Base-by-base conservation (phyloP, 768 basidiomycete species). In the Lactarius trivialis region DNA sequence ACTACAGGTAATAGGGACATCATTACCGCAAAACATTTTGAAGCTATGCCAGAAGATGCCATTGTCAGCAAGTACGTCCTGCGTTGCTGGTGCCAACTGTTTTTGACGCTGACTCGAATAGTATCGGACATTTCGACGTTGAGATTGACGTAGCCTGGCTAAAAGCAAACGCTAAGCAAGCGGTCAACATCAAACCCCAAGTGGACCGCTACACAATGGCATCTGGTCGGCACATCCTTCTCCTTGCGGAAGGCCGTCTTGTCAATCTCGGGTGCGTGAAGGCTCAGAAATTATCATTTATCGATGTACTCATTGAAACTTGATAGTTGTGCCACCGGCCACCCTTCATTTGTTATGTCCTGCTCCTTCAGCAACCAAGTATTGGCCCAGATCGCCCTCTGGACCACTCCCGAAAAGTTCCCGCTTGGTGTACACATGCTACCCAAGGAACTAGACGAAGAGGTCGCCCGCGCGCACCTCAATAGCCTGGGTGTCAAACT, bases 331-430 rank as follows among this genome's bases (percentile, higher is more conserved):
- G 96, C 93, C 43, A 98, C 96, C 69, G 96, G 96, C 60, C 96
- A 99, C 77, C 96, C 97, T 37, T 98, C 96, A 49, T 98, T 95
- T 77, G 97, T 99, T 78, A 99, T 99, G 97, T 98, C 96, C 19
- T 98, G 95, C 82, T 99, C 97, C 48, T 99, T 99, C 82, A 78
- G 93, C 73, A 99, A 99, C 84, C 97, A 99, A 77, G 91, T 94
- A 65, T 82, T 99, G 70, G 96, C 96, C 33, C 95, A 97, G 78
- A 98, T 99, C 71, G 95, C 93, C 26, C 87, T 99, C 73, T 99
- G 93, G 93, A 95, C 91, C 49, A 91, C 85, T 67, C 85, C 88
- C 36, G 86, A 87, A 76, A 86, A 88, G 73, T 98, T 98, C 85
- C 89, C 91, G 55, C 83, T 98, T 69, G 97, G 97, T 65, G 96